Percentiles rank a stretch among this genome's conserved stretches.
phyloP scores from a whole-genome alignment of 495 filamentous ascomycete genomes.

The Aspergillus mulundensis region DNA sequence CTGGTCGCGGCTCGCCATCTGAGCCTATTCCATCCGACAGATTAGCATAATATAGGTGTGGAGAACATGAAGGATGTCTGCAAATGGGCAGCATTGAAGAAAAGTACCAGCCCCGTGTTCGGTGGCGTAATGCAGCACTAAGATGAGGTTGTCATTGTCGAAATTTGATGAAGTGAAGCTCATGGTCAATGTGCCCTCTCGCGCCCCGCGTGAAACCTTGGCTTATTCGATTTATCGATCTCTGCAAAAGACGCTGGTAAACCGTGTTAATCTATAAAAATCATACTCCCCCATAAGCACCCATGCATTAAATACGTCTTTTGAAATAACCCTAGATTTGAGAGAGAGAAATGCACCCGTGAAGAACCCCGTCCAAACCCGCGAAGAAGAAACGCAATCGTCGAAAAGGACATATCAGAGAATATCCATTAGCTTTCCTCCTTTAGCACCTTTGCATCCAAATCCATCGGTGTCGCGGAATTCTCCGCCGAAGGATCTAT shows the following conservation, averaged over 20 bases:
- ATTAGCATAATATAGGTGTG: background rate
- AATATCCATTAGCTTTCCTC: conserved; percentile 23
- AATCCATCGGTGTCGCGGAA: conserved; percentile 39
- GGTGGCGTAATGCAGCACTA: background rate
- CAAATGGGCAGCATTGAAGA: background rate
- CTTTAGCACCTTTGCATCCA: conserved; percentile 38
- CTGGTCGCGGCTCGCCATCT: background rate
- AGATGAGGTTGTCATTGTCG: background rate
- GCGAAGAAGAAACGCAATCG: conserved; percentile 19
- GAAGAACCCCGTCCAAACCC: conserved; percentile 1
- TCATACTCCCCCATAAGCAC: background rate
- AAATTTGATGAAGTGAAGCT: background rate
- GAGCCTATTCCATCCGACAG: background rate
- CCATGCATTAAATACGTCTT: background rate
- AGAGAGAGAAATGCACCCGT: background rate
- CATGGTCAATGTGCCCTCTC: background rate
- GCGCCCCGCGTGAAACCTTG: background rate
- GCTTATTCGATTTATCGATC: background rate
- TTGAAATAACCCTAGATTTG: background rate
- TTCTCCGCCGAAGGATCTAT: conserved; percentile 23
- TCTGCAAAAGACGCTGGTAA: background rate
- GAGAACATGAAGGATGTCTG: background rate
- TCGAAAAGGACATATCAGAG: conserved; percentile 18
- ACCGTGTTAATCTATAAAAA: background rate
- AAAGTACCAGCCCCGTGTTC: background rate